phyloP scores from a whole-genome alignment of 1,284 basidiomycete genomes.

The Ceratobasidium papillatum region DNA sequence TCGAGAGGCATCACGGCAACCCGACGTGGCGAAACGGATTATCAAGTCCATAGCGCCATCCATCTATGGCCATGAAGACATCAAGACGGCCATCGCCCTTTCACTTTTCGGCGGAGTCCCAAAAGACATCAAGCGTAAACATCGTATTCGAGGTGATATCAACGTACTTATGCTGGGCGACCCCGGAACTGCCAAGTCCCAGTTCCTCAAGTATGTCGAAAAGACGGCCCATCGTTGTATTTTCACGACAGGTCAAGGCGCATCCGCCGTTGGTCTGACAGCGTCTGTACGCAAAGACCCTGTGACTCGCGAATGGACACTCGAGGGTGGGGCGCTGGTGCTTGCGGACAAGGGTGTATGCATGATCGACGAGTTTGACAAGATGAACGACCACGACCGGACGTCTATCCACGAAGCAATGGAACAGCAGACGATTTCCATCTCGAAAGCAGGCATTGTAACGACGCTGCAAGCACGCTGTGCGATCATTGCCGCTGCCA shows the following conservation, averaged over 20 bases:
- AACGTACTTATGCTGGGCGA: slow-evolving; percentile 96
- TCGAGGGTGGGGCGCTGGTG: slow-evolving; percentile 97
- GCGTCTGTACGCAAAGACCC: slow-evolving; percentile 98
- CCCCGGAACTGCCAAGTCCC: slow-evolving; percentile 98
- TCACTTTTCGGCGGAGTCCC: slow-evolving; percentile 93
- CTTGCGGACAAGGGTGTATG: slow-evolving; percentile 99
- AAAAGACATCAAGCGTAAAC: slow-evolving; percentile 97
- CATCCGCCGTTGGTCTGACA: slow-evolving; percentile 96
- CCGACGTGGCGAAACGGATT: slow-evolving; percentile 95
- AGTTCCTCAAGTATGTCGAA: slow-evolving; percentile 98
- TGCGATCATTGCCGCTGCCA: slow-evolving; percentile 97
- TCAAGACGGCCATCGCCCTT: slow-evolving; percentile 96
- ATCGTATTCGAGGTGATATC: slow-evolving; percentile 96
- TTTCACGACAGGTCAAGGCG: slow-evolving; percentile 97
- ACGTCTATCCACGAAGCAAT: slow-evolving; percentile 99
- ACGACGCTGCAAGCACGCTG: slow-evolving; percentile 97
- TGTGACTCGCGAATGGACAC: slow-evolving; percentile 96
- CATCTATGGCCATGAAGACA: slow-evolving; percentile 98
- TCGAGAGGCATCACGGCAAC: slow-evolving; percentile 84
- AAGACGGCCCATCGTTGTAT: slow-evolving; percentile 93
- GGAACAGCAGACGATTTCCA: slow-evolving; percentile 99
- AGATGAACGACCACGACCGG: slow-evolving; percentile 98
- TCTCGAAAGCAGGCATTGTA: slow-evolving; percentile 98
- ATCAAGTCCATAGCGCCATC: slow-evolving; percentile 98
- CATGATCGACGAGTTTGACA: slow-evolving; percentile 99